Conservation (phyloP, 1,284 basidiomycete species). For the Tilletia setariae region DNA sequence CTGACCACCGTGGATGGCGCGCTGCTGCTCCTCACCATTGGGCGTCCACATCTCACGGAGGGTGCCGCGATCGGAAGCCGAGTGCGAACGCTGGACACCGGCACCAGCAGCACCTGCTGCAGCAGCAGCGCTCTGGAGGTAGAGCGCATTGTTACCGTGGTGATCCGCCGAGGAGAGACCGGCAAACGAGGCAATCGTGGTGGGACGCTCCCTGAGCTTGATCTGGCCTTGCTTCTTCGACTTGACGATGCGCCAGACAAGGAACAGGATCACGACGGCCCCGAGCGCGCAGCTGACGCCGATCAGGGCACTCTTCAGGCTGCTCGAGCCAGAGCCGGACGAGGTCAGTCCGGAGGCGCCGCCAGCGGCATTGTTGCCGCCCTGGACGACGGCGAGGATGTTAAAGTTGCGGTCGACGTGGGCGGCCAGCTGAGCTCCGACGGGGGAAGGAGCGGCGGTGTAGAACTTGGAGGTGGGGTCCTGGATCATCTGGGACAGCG, state of each 20-base stretch:
- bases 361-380: conserved; percentile 13
- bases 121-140: background rate
- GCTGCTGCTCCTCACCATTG: conserved; percentile 28
- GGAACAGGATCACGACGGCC: conserved; percentile 27
- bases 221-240: conserved; percentile 23
- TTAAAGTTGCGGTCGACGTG: conserved; percentile 44
- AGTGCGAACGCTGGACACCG: conserved; percentile 21
- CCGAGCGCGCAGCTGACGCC: conserved; percentile 39
- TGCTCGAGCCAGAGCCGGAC: conserved; percentile 17
- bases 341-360: conserved; percentile 15
- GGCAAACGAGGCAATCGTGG: conserved; percentile 23
- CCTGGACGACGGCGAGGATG: conserved; percentile 30
- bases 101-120: conserved; percentile 29
- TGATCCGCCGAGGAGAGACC: conserved; percentile 18
- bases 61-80: conserved; percentile 2
- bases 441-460: conserved; percentile 30
- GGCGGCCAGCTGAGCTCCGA: conserved; percentile 37
- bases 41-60: conserved; percentile 45
- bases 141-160: background rate
- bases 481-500: conserved; percentile 29
- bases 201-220: conserved; percentile 19
- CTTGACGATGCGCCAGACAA: conserved; percentile 33
- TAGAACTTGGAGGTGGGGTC: conserved; percentile 39
- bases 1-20: conserved; percentile 20
- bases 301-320: conserved; percentile 36